phyloP scores from a whole-genome alignment of 345 rosid genomes.

The Erysimum cheiranthoides region DNA sequence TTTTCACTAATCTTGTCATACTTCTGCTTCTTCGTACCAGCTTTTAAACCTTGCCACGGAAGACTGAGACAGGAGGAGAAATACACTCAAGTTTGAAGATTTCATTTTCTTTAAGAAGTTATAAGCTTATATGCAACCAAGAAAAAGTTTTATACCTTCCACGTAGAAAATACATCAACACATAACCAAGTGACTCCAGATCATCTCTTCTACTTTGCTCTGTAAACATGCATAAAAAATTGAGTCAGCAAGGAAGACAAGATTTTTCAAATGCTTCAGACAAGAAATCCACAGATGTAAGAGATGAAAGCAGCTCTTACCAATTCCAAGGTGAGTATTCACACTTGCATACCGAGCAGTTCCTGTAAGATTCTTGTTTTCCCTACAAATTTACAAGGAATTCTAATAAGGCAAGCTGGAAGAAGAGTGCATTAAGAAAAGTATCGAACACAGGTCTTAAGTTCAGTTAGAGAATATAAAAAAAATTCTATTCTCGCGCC shows the following conservation, averaged over 20 bases:
- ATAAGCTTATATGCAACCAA: slow-evolving; percentile 21
- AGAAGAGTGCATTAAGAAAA: slow-evolving; percentile 19
- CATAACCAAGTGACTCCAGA: slow-evolving; percentile 98
- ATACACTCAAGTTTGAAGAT: slow-evolving; percentile 25
- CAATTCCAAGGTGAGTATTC: slow-evolving; percentile 97
- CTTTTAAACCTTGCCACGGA: slow-evolving; percentile 98
- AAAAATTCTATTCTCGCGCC: neutral
- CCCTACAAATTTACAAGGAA: slow-evolving; percentile 58
- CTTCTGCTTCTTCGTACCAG: slow-evolving; percentile 97
- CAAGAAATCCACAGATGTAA: neutral
- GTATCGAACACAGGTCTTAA: slow-evolving; percentile 4
- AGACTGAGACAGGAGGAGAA: slow-evolving; percentile 59
- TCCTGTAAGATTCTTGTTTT: slow-evolving; percentile 97
- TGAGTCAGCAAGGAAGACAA: slow-evolving; percentile 24
- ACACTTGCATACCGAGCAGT: slow-evolving; percentile 98
- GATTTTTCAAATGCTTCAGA: slow-evolving; percentile 22
- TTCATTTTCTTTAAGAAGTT: neutral
- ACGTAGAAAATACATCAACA: slow-evolving; percentile 93
- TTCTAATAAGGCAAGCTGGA: slow-evolving; percentile 7
- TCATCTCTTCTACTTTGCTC: slow-evolving; percentile 99
- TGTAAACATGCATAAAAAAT: slow-evolving; percentile 45
- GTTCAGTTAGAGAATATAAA: neutral
- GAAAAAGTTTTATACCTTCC: slow-evolving; percentile 71
- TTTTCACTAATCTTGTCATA: slow-evolving; percentile 96
- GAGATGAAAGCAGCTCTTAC: slow-evolving; percentile 47